Percentiles rank a stretch among this genome's conserved stretches.
These are phyloP conservation scores for Paramecium tetraurelia DNA, from an alignment of 73 alveolate species.

Conservation along the genomic window DNA sequence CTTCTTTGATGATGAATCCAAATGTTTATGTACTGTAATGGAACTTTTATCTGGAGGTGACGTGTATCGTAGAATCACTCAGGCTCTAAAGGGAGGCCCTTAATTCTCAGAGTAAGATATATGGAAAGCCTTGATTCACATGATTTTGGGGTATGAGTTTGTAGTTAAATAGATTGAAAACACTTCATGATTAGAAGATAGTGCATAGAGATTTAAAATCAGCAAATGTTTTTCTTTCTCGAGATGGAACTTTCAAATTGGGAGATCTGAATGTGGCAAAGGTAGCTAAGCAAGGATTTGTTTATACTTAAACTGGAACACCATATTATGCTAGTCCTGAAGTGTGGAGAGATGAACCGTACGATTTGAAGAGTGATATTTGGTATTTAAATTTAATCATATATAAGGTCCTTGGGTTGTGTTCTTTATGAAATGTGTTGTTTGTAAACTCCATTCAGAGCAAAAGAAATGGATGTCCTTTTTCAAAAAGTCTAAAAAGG, in stretches of 20 bases:
- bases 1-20: constrained; percentile 62
- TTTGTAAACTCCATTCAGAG: constrained; percentile 79
- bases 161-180: constrained; percentile 45
- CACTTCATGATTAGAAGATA: constrained; percentile 71
- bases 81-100: constrained; percentile 74
- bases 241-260: constrained; percentile 80
- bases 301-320: constrained; percentile 73
- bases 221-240: constrained; percentile 77
- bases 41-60: constrained; percentile 95
- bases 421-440: constrained; percentile 72
- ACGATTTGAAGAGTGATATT: constrained; percentile 69
- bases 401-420: constrained; percentile 66
- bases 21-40: constrained; percentile 90
- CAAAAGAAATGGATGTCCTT: constrained; percentile 78
- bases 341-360: constrained; percentile 72
- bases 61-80: constrained; percentile 78
- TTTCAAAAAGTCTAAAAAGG: constrained; percentile 65
- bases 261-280: constrained; percentile 72
- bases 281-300: constrained; percentile 71
- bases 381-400: background rate
- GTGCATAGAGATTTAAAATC: constrained; percentile 75
- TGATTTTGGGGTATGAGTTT: constrained; percentile 36
- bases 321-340: constrained; percentile 76
- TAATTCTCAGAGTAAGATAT: constrained; percentile 81
- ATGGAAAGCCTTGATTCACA: constrained; percentile 76